Percentiles rank a stretch among this genome's conserved stretches.
These are phyloP conservation scores for Sophora flavescens DNA, from an alignment of 306 rosid genomes.

Conservation along the genomic window DNA sequence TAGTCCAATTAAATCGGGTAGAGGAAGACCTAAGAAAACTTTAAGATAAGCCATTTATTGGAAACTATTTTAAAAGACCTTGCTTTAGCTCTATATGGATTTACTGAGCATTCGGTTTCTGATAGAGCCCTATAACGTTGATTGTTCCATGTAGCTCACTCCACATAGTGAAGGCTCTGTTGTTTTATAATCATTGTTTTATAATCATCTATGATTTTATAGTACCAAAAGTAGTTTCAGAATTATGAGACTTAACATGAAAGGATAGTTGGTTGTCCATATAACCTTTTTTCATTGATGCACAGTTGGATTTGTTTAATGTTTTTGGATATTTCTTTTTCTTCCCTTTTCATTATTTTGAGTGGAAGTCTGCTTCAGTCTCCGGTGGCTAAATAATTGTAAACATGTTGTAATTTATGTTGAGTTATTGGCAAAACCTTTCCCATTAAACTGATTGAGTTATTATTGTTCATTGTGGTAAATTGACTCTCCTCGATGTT, in stretches of 20 bases:
- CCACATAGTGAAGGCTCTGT: not conserved
- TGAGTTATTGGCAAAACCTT: slow-evolving; percentile 26
- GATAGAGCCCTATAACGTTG: not conserved
- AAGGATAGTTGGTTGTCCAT: slow-evolving; percentile 20
- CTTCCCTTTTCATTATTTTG: slow-evolving; percentile 35
- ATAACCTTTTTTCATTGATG: slow-evolving; percentile 17
- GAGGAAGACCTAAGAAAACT: slow-evolving; percentile 19
- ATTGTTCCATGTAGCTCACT: slow-evolving; percentile 2
- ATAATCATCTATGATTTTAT: slow-evolving; percentile 5
- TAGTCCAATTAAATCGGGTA: slow-evolving; percentile 15
- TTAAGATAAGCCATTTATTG: not conserved
- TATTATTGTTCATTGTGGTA: slow-evolving; percentile 44
- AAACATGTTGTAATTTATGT: slow-evolving; percentile 34
- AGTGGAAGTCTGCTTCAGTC: slow-evolving; percentile 11
- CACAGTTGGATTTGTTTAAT: not conserved
- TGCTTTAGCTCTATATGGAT: not conserved
- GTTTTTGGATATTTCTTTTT: slow-evolving; percentile 10
- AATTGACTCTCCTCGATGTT: slow-evolving; percentile 50
- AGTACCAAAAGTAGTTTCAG: slow-evolving; percentile 5
- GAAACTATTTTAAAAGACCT: slow-evolving; percentile 11
- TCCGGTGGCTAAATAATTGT: slow-evolving; percentile 31
- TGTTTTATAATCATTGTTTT: not conserved
- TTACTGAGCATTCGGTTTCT: not conserved
- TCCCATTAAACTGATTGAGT: slow-evolving; percentile 40
- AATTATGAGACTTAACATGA: not conserved